phyloP scores from a whole-genome alignment of 2,329 filamentous ascomycete species.

The Rutstroemia sydowiana region DNA sequence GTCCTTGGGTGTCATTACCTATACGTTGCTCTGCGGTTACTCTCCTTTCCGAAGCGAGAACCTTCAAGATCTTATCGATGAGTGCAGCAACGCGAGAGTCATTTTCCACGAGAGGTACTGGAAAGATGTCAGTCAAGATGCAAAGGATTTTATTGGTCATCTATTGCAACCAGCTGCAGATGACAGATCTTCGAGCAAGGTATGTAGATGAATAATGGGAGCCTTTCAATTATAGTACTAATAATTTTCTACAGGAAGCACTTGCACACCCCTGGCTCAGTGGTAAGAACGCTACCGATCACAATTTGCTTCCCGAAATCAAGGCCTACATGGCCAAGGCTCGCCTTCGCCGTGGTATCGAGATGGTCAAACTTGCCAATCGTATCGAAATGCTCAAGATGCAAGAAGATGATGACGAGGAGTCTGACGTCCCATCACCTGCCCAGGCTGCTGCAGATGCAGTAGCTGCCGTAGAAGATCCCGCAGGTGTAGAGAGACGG shows the following conservation, averaged over 20 bases:
- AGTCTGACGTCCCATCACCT: constrained; percentile 54
- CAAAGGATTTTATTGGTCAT: constrained; percentile 84
- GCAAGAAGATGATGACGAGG: constrained; percentile 81
- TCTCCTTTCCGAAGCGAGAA: constrained; percentile 96
- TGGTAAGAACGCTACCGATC: constrained; percentile 84
- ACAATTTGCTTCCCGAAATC: constrained; percentile 97
- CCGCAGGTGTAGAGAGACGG: constrained; percentile 16
- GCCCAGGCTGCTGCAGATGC: constrained; percentile 47
- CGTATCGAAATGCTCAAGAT: constrained; percentile 92
- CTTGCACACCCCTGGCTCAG: constrained; percentile 82
- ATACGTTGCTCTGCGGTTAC: constrained; percentile 95
- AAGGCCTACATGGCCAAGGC: constrained; percentile 87
- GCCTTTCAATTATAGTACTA: constrained; percentile 3
- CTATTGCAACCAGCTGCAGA: constrained; percentile 74
- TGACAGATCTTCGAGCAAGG: constrained; percentile 70
- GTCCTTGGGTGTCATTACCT: constrained; percentile 98
- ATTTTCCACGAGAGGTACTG: constrained; percentile 98
- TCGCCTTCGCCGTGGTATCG: constrained; percentile 85
- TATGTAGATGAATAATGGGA: constrained; percentile 30
- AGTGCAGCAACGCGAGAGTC: constrained; percentile 76
- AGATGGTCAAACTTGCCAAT: constrained; percentile 92
- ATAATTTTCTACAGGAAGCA: constrained; percentile 50
- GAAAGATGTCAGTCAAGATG: constrained; percentile 93
- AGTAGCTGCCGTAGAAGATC: constrained; percentile 48
- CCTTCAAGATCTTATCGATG: constrained; percentile 84